Evolutionary conservation across 139 green algal species (phyloP), one percentile per base, ranked within the genome.

Genomic region (Picochlorum costavermella): DNA sequence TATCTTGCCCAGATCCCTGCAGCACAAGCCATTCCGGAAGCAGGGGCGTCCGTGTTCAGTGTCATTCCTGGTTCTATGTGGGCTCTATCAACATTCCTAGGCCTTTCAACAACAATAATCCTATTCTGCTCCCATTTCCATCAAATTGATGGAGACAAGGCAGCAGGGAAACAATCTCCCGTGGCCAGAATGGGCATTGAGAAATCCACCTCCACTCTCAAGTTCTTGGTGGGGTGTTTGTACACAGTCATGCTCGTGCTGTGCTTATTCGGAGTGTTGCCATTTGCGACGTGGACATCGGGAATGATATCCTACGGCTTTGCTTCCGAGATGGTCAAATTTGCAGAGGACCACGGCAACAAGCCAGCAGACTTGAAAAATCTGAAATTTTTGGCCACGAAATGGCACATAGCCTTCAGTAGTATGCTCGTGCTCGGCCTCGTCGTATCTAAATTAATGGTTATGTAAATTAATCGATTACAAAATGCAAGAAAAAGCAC

Each of bases 81-180:
- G 26, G 73, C 45, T 6, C 45, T 79, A 37, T 74, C 69, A 2
- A 36, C 79, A 9, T 51, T 95, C 26, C 80, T 97, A 2, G 92
- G 92, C 33, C 37, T 89, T 40, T 94, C 85, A 43, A 97, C 91
- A 23, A 89, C 83, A 23, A 57, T 76, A 65, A 94, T 98, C 69
- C 81, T 98, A 6, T 95, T 98, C 77, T 94, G 84, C 75, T 89
- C 77, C 58, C 92, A 98, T 80, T 98, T 95, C 63, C 92, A 98
- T 67, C 89, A 92, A 67, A 85, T 92, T 48, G 79, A 88, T 23
- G 87, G 86, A 3, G 90, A 97, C 66, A 72, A 23, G 1, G 73
- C 75, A 2, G 77, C 79, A 8, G 83, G 84, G 48, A 97, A 97
- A 73, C 72, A 78, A 48, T 97, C 90, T 5, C 90, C 90, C 1